Base-by-base conservation (phyloP, 202 grass and related monocot genomes). In the Zoysia matrella region DNA sequence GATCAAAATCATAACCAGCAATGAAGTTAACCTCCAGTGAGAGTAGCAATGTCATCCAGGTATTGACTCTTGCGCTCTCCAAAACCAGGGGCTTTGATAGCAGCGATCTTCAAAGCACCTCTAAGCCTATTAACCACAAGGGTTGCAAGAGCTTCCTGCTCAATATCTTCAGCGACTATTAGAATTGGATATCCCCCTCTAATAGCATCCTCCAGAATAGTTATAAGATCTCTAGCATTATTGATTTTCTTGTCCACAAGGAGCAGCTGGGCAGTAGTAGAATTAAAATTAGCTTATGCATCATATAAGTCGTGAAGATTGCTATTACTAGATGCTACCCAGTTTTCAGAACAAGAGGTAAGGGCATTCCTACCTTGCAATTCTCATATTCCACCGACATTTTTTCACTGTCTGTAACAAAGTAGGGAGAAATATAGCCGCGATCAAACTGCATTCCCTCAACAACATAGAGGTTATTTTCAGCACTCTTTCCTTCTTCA, bases 241-340 rank as follows among this genome's bases (percentile, higher is more conserved):
- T 89, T 94, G 47, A 94, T 94, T 87, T 94, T 97, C 72, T 94
- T 97, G 72, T 97, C 94, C 48, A 97, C 94, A 39, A 97, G 89
- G 54, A 97, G 92, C 82, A 97, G 18, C 94, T 97, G 81, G 12
- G 47, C 22, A 30, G 22, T 56, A n/a, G 63, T 42, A 53, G 5
- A 84, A 71, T 22, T 41, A 72, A 65, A 30, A 84, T 69, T 18
- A 83, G 40, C 4, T 3, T 12, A 63, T 60, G 14, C 6, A 9
- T 11, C 22, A 83, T 6, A 16, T 3, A 77, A 18, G 12, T 40
- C 39, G 53, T 39, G 11, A 16, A 72, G 10, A 67, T 14, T 11
- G 2, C 10, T 51, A 42, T 42, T 65, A 15, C 45, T 78, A 69
- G 41, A 47, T 75, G 71, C 54, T 39, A 51, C 11, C n/a, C 8